Conservation (phyloP, 148 eudicot genomes). For the Rhododendron henanense region DNA sequence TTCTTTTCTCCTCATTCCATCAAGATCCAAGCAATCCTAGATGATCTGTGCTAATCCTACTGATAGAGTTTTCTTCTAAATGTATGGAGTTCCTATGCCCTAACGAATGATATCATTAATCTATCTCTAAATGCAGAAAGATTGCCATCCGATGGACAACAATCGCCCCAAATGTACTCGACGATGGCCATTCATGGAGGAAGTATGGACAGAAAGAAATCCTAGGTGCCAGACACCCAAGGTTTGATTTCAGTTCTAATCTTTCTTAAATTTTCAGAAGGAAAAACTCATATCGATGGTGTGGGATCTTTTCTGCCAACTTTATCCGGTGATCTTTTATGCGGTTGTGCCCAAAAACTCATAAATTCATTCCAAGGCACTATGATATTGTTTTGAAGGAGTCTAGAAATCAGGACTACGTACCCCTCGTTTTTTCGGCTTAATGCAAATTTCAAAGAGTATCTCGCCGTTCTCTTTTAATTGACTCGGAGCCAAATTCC, state of each 20-base stretch:
- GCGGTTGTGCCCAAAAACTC: background rate
- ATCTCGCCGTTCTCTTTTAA: too few relatives aligned
- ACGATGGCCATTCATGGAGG: background rate
- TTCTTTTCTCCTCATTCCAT: too few relatives aligned
- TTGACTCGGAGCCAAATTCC: too few relatives aligned
- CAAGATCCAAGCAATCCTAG: too few relatives aligned
- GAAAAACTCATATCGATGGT: background rate
- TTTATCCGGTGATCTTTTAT: background rate
- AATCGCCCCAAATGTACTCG: background rate
- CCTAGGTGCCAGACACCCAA: background rate
- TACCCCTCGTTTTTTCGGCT: too few relatives aligned
- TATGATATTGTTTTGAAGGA: background rate
- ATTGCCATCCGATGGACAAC: fast-evolving
- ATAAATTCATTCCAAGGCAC: too few relatives aligned
- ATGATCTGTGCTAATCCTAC: background rate
- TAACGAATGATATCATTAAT: background rate
- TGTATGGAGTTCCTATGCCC: background rate
- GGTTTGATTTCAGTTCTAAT: background rate
- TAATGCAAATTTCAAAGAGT: too few relatives aligned
- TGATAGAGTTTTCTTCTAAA: background rate
- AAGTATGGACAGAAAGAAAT: background rate
- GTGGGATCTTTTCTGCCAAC: background rate
- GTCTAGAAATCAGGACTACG: background rate
- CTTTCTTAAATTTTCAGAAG: background rate
- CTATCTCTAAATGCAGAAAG: background rate